Conservation (phyloP, 352 stramenopile species). For the Globisporangium carolinianum region DNA sequence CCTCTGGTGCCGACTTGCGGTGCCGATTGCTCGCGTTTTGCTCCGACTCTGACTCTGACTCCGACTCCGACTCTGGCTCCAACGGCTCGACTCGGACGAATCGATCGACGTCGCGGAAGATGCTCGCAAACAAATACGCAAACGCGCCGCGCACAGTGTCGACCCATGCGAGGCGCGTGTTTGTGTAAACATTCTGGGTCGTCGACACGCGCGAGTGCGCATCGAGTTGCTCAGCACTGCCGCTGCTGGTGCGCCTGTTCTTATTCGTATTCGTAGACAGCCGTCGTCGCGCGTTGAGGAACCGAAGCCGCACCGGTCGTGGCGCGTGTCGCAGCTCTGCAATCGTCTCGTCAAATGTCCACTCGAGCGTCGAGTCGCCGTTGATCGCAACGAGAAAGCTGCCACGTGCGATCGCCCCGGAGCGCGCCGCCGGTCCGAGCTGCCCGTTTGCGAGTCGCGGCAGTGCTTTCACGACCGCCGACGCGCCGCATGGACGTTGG, state of each 20-base stretch:
- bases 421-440: conserved; percentile 54
- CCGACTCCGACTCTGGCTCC: not conserved
- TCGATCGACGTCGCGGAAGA: conserved; percentile 50
- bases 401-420: conserved; percentile 33
- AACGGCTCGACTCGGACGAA: conserved; percentile 39
- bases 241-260: too few species aligned
- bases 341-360: conserved; percentile 62
- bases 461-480: conserved; percentile 64
- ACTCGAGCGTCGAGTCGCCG: conserved; percentile 47
- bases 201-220: conserved; percentile 45
- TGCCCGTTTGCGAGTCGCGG: conserved; percentile 50
- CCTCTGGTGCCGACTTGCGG: not conserved
- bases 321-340: conserved; percentile 35
- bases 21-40: not conserved
- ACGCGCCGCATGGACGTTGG: conserved; percentile 25
- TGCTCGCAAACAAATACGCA: conserved; percentile 50
- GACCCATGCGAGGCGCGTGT: conserved; percentile 47
- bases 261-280: conserved; percentile 5
- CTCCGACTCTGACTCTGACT: not conserved
- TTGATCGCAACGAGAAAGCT: conserved; percentile 74
- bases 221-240: conserved; percentile 7
- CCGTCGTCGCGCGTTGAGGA: conserved; percentile 41
- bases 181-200: conserved; percentile 33
- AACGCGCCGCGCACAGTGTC: conserved; percentile 55
- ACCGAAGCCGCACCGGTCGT: conserved; percentile 53